A percentile compares a stretch with the other conserved stretches of the same genome.
Conservation (phyloP, 441 rosid species). For the Mallotus repandus region DNA sequence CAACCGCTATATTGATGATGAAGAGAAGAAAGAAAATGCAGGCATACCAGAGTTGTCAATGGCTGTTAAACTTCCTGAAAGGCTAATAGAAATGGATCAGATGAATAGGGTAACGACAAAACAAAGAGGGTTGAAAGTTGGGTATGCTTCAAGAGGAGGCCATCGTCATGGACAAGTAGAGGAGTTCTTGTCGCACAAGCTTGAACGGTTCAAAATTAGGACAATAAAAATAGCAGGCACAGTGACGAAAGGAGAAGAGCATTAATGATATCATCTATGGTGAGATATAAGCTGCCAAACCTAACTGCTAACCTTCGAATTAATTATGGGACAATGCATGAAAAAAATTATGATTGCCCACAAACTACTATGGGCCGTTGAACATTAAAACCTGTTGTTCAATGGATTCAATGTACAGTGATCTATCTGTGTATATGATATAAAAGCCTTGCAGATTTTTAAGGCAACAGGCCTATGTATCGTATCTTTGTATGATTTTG, state of each 20-base stretch:
- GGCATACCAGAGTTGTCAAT: not conserved
- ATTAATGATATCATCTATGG: not conserved
- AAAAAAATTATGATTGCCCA: no score
- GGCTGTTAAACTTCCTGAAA: not conserved
- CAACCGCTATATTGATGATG: no score
- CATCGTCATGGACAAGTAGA: not conserved
- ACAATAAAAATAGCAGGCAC: not conserved
- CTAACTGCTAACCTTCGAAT: not conserved
- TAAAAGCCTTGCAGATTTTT: no score
- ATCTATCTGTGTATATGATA: no score
- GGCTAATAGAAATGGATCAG: not conserved
- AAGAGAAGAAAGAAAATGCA: not conserved
- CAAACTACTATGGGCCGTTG: no score
- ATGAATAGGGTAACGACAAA: not conserved
- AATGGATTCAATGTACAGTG: no score
- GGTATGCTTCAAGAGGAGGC: not conserved
- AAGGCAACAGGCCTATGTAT: no score
- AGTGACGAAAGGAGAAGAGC: not conserved
- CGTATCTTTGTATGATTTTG: no score
- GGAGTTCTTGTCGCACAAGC: not conserved
- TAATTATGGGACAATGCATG: no score
- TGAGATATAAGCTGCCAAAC: no score
- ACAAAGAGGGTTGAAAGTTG: not conserved
- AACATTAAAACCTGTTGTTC: no score
- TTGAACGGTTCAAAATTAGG: constrained; percentile 5